A percentile compares a stretch with the other conserved stretches of the same genome.
Conservation (phyloP, 495 filamentous ascomycete genomes). For the Neurospora tetrasperma region DNA sequence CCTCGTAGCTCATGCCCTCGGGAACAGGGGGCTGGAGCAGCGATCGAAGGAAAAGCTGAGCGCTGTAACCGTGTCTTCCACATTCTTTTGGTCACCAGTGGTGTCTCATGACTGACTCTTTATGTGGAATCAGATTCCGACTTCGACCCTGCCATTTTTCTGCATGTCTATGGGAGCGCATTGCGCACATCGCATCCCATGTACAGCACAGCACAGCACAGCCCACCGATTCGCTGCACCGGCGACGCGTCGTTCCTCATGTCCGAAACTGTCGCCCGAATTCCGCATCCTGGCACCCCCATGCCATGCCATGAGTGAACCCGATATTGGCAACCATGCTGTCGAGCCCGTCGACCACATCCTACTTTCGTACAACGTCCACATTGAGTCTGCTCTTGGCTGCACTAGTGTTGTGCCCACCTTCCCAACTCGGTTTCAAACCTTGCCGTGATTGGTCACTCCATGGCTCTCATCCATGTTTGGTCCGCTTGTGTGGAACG, state of each 20-base stretch:
- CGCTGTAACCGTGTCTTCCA: not conserved
- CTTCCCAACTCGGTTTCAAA: not conserved
- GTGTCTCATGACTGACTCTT: not conserved
- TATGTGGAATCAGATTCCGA: not conserved
- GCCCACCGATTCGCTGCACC: not conserved
- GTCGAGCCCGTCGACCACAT: accelerated
- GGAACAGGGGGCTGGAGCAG: not conserved
- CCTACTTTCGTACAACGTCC: not conserved
- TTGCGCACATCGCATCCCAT: not conserved
- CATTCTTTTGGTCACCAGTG: not conserved
- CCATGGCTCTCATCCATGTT: not conserved
- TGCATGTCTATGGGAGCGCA: not conserved
- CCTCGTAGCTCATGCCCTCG: too few relatives aligned
- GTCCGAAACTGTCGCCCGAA: not conserved
- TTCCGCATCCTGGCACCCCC: not conserved
- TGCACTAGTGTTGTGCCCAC: not conserved
- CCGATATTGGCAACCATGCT: not conserved
- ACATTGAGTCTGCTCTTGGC: not conserved
- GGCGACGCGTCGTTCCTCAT: not conserved
- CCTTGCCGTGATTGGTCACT: not conserved
- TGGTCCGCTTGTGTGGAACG: not conserved
- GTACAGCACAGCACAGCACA: not conserved
- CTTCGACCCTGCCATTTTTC: not conserved
- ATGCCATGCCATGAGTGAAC: not conserved
- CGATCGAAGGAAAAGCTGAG: not conserved